Percentiles rank a stretch among this genome's conserved stretches.
Conservation (phyloP, 2,329 filamentous ascomycete genomes). For the Penicillium corylophilum region DNA sequence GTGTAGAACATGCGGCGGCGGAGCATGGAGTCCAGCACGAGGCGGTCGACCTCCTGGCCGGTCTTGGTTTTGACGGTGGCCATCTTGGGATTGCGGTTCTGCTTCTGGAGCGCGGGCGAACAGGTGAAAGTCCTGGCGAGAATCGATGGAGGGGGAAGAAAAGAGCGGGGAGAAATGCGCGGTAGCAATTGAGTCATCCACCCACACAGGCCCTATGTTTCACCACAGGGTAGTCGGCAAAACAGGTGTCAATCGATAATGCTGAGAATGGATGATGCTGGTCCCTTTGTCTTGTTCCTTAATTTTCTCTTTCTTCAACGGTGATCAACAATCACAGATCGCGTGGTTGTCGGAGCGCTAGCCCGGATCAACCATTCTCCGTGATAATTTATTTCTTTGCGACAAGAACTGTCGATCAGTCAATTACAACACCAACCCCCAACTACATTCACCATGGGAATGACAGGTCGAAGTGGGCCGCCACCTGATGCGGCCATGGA, state of each 20-base stretch:
- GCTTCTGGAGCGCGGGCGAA: constrained; percentile 36
- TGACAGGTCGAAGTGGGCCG: constrained; percentile 44
- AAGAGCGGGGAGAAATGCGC: constrained; percentile 33
- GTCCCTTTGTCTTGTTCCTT: constrained; percentile 6
- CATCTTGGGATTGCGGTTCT: constrained; percentile 48
- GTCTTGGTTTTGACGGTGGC: constrained; percentile 73
- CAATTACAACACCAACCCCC: not conserved
- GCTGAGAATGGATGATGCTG: not conserved
- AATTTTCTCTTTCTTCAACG: constrained; percentile 9
- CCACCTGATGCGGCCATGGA: constrained; percentile 49
- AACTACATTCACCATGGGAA: constrained; percentile 45
- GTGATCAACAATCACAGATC: constrained; percentile 9
- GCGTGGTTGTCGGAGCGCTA: constrained; percentile 13
- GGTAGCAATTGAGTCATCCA: constrained; percentile 43
- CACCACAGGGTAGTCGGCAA: constrained; percentile 20
- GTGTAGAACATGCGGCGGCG: constrained; percentile 91
- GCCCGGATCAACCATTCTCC: constrained; percentile 28
- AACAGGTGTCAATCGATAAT: not conserved
- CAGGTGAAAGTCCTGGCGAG: constrained; percentile 43
- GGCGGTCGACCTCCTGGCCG: constrained; percentile 84
- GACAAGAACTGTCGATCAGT: not conserved
- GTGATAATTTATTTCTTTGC: constrained; percentile 32
- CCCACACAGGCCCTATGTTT: constrained; percentile 25
- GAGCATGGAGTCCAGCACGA: constrained; percentile 78
- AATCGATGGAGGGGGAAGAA: constrained; percentile 36